Percentiles rank a stretch among this genome's conserved stretches.
These are phyloP conservation scores for Tolypocladium pustulatum DNA, from an alignment of 2,329 filamentous ascomycete genomes.

Conservation along the genomic window DNA sequence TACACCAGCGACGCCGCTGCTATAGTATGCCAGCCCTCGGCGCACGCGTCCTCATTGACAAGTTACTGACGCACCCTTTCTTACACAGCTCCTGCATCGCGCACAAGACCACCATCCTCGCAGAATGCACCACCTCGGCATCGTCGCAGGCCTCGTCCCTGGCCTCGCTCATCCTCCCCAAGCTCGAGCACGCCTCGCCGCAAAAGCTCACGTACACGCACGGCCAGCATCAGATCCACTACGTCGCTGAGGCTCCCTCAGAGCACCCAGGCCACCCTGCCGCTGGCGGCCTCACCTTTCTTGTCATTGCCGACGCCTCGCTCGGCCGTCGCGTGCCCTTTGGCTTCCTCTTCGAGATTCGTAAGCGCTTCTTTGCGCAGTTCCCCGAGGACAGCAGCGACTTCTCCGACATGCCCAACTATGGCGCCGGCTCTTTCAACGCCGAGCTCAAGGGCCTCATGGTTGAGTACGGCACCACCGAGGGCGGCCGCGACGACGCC, in stretches of 20 bases:
- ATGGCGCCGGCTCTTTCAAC: constrained; percentile 87
- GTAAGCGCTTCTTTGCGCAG: constrained; percentile 69
- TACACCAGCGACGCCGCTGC: constrained; percentile 53
- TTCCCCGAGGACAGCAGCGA: constrained; percentile 55
- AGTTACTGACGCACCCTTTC: not conserved
- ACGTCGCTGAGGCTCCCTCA: constrained; percentile 75
- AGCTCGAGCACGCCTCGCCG: constrained; percentile 70
- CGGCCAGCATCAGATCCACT: constrained; percentile 87
- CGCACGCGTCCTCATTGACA: not conserved
- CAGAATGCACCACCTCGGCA: constrained; percentile 83
- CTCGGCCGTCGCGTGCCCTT: constrained; percentile 86
- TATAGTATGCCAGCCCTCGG: constrained; percentile 50
- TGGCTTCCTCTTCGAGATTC: constrained; percentile 82
- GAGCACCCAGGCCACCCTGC: constrained; percentile 47
- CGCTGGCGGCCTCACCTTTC: constrained; percentile 78
- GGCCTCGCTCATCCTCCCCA: constrained; percentile 87
- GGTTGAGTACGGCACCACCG: constrained; percentile 73
- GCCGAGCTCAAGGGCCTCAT: constrained; percentile 64
- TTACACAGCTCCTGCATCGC: constrained; percentile 75
- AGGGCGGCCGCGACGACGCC: constrained; percentile 67
- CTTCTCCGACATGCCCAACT: constrained; percentile 71
- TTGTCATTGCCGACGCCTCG: constrained; percentile 74
- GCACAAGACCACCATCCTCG: constrained; percentile 82
- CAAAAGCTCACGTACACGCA: constrained; percentile 94
- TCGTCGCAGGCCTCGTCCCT: constrained; percentile 76